These are phyloP conservation scores for Naganishia sp. DNA, from an alignment of 1,284 basidiomycete genomes.

Conservation along the genomic window DNA sequence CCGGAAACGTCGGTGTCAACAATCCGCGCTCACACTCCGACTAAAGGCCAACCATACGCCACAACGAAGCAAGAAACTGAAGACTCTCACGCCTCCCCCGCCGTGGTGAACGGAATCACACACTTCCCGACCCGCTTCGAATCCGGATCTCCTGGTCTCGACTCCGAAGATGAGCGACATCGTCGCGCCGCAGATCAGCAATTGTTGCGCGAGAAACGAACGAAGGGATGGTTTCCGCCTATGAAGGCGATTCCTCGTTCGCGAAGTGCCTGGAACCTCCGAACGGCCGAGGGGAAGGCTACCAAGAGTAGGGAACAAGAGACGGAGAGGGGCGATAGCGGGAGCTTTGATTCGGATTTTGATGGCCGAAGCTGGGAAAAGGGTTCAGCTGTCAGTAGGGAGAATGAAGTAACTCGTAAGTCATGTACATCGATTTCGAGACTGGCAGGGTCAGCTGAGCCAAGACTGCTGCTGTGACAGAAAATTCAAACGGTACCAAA, in stretches of 20 bases:
- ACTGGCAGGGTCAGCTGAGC: background rate
- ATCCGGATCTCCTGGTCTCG: background rate
- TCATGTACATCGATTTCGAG: background rate
- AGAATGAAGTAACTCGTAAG: background rate
- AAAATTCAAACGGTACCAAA: background rate
- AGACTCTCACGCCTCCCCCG: background rate
- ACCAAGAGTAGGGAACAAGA: background rate
- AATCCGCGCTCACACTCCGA: slow-evolving; percentile 4
- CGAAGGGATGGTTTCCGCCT: slow-evolving; percentile 16
- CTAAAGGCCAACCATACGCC: background rate
- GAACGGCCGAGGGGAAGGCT: slow-evolving; percentile 7
- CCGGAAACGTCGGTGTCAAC: slow-evolving; percentile 9
- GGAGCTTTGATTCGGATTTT: slow-evolving; percentile 17
- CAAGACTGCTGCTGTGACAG: background rate
- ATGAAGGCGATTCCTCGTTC: slow-evolving; percentile 18
- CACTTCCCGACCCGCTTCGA: slow-evolving; percentile 17
- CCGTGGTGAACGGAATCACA: background rate
- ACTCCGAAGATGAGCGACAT: background rate
- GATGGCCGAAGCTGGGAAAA: background rate
- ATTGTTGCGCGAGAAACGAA: slow-evolving; percentile 8
- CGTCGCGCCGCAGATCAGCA: background rate
- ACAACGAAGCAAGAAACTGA: background rate
- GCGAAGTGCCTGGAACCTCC: slow-evolving; percentile 21
- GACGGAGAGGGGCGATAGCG: background rate
- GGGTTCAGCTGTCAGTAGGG: background rate